Conservation (phyloP, 129 eudicot genomes). For the Artemisia argyi region DNA sequence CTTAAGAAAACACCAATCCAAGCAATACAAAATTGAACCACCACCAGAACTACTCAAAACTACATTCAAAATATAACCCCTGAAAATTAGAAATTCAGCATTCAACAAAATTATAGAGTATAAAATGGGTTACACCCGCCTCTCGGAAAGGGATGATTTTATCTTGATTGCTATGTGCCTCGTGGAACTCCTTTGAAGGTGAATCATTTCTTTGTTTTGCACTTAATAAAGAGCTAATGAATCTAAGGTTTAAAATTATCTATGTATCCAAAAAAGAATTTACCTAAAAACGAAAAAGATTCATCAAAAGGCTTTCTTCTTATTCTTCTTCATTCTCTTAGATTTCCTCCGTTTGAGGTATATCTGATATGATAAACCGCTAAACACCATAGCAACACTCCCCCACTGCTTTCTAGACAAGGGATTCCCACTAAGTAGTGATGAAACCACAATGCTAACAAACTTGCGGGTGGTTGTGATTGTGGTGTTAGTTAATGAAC, state of each 20-base stretch:
- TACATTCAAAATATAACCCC: slow-evolving; percentile 3
- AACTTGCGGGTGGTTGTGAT: slow-evolving; percentile 97
- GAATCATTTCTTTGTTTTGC: neutral
- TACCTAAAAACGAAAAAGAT: neutral
- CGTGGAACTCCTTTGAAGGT: too few species aligned
- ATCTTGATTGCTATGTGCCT: too few species aligned
- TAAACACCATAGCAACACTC: slow-evolving; percentile 87
- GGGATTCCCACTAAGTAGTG: slow-evolving; percentile 88
- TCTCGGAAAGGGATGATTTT: too few species aligned
- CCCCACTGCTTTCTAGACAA: slow-evolving; percentile 86
- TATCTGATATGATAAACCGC: slow-evolving; percentile 89
- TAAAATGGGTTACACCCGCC: too few species aligned
- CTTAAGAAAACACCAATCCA: too few species aligned
- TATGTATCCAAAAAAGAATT: too few species aligned
- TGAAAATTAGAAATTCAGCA: neutral
- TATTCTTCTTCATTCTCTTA: too few species aligned
- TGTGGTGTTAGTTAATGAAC: slow-evolving; percentile 90
- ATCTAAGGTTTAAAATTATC: neutral
- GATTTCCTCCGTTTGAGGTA: slow-evolving; percentile 56
- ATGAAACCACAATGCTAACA: slow-evolving; percentile 95
- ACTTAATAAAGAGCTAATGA: slow-evolving; percentile 7
- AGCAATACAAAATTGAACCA: too few species aligned
- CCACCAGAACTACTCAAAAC: neutral
- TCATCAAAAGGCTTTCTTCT: too few species aligned
- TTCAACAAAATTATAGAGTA: too few species aligned